Evolutionary conservation across 768 basidiomycete species (phyloP), one percentile per base, ranked within the genome.

Genomic region (Dioszegia aurantiaca): DNA sequence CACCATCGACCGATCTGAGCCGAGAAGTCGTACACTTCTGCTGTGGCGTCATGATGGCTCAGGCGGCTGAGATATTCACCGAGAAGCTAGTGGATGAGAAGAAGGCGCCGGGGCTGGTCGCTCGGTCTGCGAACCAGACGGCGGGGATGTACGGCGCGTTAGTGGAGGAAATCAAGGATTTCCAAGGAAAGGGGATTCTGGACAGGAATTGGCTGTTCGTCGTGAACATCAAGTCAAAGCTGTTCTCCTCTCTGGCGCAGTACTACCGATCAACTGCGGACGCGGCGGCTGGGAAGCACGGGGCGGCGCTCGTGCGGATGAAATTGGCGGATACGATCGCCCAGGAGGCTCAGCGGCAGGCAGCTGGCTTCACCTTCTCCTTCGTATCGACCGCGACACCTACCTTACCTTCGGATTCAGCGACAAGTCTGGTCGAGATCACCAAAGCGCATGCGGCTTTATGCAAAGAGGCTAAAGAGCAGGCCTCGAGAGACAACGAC

Each of bases 51-150:
- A 91, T 92, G 72, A 80, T 90, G 16, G 91, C 90, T 0, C 94
- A 98, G 77, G 92, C 93, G 0, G 91, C 89, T 0, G 94, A 98
- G 74, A 87, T 98, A 36, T 95, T 97, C 74, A 86, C 90, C 67
- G 95, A 98, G 79, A 94, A 93, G 71, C 87, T 88, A 69, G 82
- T 84, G n/a, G 86, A 89, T 24, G 92, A 93, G 82, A 93, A 90
- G 83, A 93, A 94, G 76, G 82, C 85, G 0, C 61, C 72, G 2
- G 73, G 67, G 0, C 81, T 99, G 36, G 82, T 93, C 2, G 78
- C 87, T 43, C 91, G 93, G 80, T 83, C 97, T 49, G 91, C 85
- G 0, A 82, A 87, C 19, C 90, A 94, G 70, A 83, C 87, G 0
- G 88, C 88, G 0, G 82, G 75, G 14, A 84, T 92, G 83, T 99